Conservation (phyloP, 2,329 filamentous ascomycete species). For the Neofusicoccum ribis region DNA sequence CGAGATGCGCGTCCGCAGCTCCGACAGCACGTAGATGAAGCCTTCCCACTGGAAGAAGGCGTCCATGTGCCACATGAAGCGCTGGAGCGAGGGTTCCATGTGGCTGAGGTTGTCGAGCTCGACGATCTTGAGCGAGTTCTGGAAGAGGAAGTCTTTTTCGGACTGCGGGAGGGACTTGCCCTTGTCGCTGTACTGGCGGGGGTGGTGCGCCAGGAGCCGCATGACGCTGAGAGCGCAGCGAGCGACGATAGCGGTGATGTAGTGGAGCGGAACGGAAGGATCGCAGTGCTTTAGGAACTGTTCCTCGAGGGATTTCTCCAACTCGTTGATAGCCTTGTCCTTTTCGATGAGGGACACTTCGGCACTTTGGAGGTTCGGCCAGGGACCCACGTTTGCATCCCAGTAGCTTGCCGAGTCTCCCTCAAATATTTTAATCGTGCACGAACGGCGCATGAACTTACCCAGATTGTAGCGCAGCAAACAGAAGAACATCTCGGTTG, state of each 20-base stretch:
- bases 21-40: conserved; percentile 50
- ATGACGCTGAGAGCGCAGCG: conserved; percentile 46
- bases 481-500: conserved; percentile 53
- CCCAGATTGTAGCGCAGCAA: conserved; percentile 45
- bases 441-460: conserved; percentile 35
- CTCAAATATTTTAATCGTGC: no score
- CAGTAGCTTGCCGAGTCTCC: conserved; percentile 10
- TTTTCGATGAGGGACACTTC: conserved; percentile 27
- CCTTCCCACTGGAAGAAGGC: conserved; percentile 55
- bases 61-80: conserved; percentile 50
- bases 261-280: conserved; percentile 43
- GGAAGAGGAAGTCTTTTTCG: conserved; percentile 44
- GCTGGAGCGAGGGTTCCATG: conserved; percentile 39
- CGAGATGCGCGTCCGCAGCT: conserved; percentile 31
- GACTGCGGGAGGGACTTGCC: conserved; percentile 30
- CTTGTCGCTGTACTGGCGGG: conserved; percentile 37
- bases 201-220: conserved; percentile 49
- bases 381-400: conserved; percentile 17
- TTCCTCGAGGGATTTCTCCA: conserved; percentile 43
- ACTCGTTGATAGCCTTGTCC: conserved; percentile 39
- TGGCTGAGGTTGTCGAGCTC: conserved; percentile 44
- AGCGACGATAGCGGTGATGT: conserved; percentile 47
- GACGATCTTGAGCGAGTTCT: conserved; percentile 42
- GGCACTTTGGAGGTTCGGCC: conserved; percentile 27
- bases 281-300: conserved; percentile 42